Evolutionary conservation across 2,329 filamentous ascomycete genomes (phyloP), one percentile per base, ranked within the genome.

Genomic region (Arthrocladium fulminans): DNA sequence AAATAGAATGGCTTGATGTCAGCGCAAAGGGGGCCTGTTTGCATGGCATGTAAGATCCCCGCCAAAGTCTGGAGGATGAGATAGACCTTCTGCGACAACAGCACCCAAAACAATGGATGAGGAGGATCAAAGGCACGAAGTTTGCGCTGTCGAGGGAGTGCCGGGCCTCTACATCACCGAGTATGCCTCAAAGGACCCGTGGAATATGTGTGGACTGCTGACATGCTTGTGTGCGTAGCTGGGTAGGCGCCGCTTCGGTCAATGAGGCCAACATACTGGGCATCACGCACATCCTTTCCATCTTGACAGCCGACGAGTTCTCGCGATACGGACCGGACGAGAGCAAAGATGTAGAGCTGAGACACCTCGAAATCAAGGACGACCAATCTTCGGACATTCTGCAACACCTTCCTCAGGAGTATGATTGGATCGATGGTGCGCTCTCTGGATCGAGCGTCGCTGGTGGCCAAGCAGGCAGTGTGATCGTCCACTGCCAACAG

Each of bases 401-500:
- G 12, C n/a, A 44, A 29, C 40, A 55, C 47, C 45, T 60, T 10
- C 39, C 50, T 13, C 42, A 51, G 23, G 39, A 51, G 10, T 59
- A 54, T 38, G 55, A 57, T 23, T 59, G 53, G 58, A 57, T 59
- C 19, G 48, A 57, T 37, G 39, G 48, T 10, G 39, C 25, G 7
- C 23, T 47, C 12, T 38, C 44, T 12, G 22, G 17, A 8, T 24
- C 25, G 27, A 27, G 37, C 52, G 9, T 10, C 46, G 17, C 23
- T 15, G 27, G 25, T 19, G 34, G 10, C 24, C 13, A 49, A 25
- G 19, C 22, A 19, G 32, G 24, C 10, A 54, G 48, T 3, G 50
- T 59, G 8, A 37, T 59, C 13, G 52, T 59, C 15, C 58, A 59
- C 51, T 59, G 57, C 37, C 50, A 48, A 34, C 57, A 59, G 40